Evolutionary conservation across 345 rosid species (phyloP).

Genomic region (Carallia pectinifolia): DNA sequence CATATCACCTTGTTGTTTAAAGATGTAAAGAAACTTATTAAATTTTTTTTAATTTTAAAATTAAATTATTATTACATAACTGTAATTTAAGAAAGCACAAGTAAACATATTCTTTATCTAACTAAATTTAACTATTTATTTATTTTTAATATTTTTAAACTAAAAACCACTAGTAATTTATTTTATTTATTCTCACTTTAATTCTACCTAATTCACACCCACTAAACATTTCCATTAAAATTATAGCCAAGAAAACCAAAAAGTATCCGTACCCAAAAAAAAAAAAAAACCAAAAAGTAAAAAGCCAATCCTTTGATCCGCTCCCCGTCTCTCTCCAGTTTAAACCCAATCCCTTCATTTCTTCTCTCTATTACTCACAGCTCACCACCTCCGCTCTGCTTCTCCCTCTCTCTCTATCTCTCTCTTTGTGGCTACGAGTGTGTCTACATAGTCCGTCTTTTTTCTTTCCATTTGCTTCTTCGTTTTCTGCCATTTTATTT

Average conservation of each 20-base stretch:
- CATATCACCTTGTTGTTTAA: too few relatives aligned
- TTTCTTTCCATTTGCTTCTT: neutral
- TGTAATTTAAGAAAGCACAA: too few relatives aligned
- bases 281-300: conserved; percentile 34
- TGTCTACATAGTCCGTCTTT: neutral
- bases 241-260: neutral
- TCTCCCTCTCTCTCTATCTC: conserved; percentile 9
- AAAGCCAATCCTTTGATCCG: conserved; percentile 48
- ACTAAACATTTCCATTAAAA: neutral
- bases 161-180: too few relatives aligned
- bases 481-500: conserved; percentile 6
- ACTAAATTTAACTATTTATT: too few relatives aligned
- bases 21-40: too few relatives aligned
- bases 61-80: too few relatives aligned
- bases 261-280: neutral
- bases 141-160: too few relatives aligned
- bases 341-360: conserved; percentile 32
- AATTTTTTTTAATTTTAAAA: too few relatives aligned
- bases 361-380: neutral
- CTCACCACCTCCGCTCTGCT: conserved; percentile 4
- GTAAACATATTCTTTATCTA: too few relatives aligned
- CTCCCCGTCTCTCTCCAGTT: conserved; percentile 38
- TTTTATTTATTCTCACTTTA: too few relatives aligned
- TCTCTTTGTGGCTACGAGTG: neutral
- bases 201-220: too few relatives aligned